Base-by-base conservation (phyloP, 108 stramenopile genomes). In the Schizochytrium sp. region DNA sequence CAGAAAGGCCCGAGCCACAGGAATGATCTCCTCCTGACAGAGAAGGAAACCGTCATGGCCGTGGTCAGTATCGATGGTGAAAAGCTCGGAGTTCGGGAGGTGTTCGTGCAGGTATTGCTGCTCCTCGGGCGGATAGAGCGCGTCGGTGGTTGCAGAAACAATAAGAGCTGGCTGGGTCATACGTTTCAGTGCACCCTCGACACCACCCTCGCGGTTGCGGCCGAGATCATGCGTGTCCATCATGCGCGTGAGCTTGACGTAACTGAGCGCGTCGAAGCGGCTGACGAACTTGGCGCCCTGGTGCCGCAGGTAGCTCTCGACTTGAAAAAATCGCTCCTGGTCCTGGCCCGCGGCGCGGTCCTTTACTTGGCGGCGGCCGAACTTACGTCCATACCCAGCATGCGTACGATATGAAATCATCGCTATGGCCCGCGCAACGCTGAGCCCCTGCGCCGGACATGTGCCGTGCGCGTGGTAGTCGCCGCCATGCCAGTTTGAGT, bases 41-140 rank as follows among this genome's bases (percentile, higher is more conserved):
- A 76, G 25, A 34, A 89, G 58, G 44, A 89, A 87, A 59, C 72
- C 76, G 89, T 89, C 89, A 47, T 89, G 89, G 58, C 89, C 89
- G 89, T 87, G 72, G 19, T 72, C 58, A 25, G 34, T 19, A 83
- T 87, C 76, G 5, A 89, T 48, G 14, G 19, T 43, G 23, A 87
- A 28, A 83, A 89, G 6, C 34, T 72, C 51, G 6, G 76, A 21
- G 53, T 57, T 29, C 12, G 43, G 34, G 58, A 89, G 8, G 45
- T 18, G 28, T n/a, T 60, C 45, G 41, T 29, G n/a, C n/a, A 89
- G 47, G 23, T 21, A 45, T 45, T 44, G 19, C 58, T 76, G 76
- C 87, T 89, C 89, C 12, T n/a, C 59, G 23, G 58, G 53, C 14
- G 89, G 89, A 58, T 29, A 76, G 60, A 89, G 89, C 83, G 57